phyloP scores from a whole-genome alignment of 371 early-diverging fungal genomes.

The Umbelopsis sp. region DNA sequence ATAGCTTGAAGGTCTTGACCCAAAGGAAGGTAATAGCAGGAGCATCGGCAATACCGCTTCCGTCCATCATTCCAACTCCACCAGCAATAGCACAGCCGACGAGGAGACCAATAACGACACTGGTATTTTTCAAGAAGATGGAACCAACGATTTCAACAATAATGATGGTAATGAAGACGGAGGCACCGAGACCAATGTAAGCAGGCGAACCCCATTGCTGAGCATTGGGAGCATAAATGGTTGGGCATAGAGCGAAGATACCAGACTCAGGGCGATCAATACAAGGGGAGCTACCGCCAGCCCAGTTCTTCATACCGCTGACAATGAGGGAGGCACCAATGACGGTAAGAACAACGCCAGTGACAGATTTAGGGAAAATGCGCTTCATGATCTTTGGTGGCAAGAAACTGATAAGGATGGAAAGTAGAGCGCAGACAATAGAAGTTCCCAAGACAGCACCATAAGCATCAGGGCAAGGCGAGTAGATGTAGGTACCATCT shows the following conservation, averaged over 20 bases:
- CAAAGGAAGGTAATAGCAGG: conserved; percentile 63
- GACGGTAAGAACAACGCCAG: conserved; percentile 51
- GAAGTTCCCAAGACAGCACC: conserved; percentile 63
- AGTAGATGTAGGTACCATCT: conserved; percentile 45
- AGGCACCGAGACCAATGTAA: conserved; percentile 58
- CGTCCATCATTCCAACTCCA: conserved; percentile 57
- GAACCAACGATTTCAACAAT: conserved; percentile 62
- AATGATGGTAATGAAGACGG: conserved; percentile 58
- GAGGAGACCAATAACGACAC: conserved; percentile 59
- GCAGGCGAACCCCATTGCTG: conserved; percentile 56
- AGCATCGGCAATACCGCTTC: conserved; percentile 44
- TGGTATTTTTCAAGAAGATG: conserved; percentile 59
- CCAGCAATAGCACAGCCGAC: conserved; percentile 61
- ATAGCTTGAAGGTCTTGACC: conserved; percentile 55
- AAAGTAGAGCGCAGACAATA: conserved; percentile 51
- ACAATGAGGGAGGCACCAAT: conserved; percentile 54
- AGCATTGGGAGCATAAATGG: conserved; percentile 52
- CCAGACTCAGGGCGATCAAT: conserved; percentile 39
- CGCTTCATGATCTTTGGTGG: conserved; percentile 52
- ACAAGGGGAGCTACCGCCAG: conserved; percentile 53
- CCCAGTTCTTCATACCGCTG: conserved; percentile 53
- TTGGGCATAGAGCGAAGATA: conserved; percentile 37
- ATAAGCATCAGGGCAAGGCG: conserved; percentile 59
- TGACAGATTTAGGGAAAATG: conserved; percentile 59
- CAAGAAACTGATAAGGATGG: conserved; percentile 51